A percentile compares a stretch with the other conserved stretches of the same genome.
Conservation (phyloP, 768 basidiomycete genomes). For the Chalciporus sphaerocephalus region DNA sequence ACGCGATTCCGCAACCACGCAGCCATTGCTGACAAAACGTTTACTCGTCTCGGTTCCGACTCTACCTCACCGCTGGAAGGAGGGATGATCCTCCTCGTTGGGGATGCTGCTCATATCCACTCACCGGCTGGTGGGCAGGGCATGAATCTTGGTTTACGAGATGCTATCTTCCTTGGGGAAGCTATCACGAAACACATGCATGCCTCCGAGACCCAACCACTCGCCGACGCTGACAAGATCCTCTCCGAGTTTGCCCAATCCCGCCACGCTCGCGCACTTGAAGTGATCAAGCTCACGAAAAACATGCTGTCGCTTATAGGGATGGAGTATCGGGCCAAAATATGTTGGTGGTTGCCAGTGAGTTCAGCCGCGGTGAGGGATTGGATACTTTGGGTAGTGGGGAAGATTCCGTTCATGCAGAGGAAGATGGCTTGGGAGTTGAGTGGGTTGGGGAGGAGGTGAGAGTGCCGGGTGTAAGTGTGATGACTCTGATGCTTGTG, state of each 20-base stretch:
- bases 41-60: conserved; percentile 28
- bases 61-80: conserved; percentile 4
- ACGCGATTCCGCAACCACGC: conserved; percentile 46
- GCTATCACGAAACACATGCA: conserved; percentile 36
- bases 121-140: conserved; percentile 56
- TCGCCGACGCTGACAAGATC: conserved; percentile 28
- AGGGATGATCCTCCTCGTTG: conserved; percentile 30
- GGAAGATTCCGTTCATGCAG: conserved; percentile 18
- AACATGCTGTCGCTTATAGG: conserved; percentile 25
- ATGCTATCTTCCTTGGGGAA: conserved; percentile 45
- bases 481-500: too few relatives aligned
- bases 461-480: too few relatives aligned
- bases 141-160: conserved; percentile 55
- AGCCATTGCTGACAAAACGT: conserved; percentile 40
- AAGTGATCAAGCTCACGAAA: conserved; percentile 42
- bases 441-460: conserved; percentile 27
- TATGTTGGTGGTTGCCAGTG: conserved; percentile 28
- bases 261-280: conserved; percentile 40
- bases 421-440: conserved; percentile 22
- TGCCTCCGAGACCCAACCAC: conserved; percentile 7
- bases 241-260: conserved; percentile 34
- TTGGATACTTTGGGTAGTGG: conserved; percentile 22
- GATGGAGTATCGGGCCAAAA: conserved; percentile 7
- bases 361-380: conserved; percentile 26
- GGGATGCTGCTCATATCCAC: conserved; percentile 52